Evolutionary conservation across 2,329 filamentous ascomycete genomes (phyloP).

Genomic region (Byssochlamys sp.): DNA sequence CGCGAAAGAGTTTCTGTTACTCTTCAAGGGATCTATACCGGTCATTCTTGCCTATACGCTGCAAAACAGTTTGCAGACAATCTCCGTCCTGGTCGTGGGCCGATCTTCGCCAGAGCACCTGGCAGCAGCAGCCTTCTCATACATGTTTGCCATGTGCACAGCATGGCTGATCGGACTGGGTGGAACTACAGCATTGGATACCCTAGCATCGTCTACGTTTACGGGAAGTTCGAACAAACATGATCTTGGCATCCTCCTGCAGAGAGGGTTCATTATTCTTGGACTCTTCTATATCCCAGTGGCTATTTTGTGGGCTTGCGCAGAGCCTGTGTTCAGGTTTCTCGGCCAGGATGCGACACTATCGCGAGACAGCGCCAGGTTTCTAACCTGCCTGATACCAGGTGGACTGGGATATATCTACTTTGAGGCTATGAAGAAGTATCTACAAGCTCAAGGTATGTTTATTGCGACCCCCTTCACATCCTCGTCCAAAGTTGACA

Average conservation of each 20-base stretch:
- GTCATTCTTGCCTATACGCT: conserved; percentile 77
- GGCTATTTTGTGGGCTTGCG: conserved; percentile 62
- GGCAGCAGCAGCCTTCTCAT: conserved; percentile 73
- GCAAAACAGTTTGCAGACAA: conserved; percentile 74
- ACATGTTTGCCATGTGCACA: conserved; percentile 88
- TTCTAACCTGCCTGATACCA: conserved; percentile 64
- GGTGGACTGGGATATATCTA: conserved; percentile 79
- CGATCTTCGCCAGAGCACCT: conserved; percentile 69
- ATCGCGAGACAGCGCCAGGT: conserved; percentile 61
- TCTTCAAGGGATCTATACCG: conserved; percentile 61
- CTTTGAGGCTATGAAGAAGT: conserved; percentile 66
- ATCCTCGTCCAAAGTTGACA: conserved; percentile 7
- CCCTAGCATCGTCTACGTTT: conserved; percentile 70
- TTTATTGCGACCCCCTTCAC: not conserved
- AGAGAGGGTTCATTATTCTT: conserved; percentile 65
- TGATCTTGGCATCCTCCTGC: conserved; percentile 67
- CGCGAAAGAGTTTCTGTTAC: conserved; percentile 54
- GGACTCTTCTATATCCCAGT: conserved; percentile 63
- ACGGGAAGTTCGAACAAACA: conserved; percentile 71
- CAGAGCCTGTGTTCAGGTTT: conserved; percentile 61
- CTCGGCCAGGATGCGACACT: conserved; percentile 73
- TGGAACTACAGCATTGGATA: conserved; percentile 77
- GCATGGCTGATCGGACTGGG: conserved; percentile 80
- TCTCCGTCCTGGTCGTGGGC: conserved; percentile 72
- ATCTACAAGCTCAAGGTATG: conserved; percentile 48